A percentile compares a stretch with the other conserved stretches of the same genome.
Conservation (phyloP, 331 rosid genomes). For the Cydonia oblonga region DNA sequence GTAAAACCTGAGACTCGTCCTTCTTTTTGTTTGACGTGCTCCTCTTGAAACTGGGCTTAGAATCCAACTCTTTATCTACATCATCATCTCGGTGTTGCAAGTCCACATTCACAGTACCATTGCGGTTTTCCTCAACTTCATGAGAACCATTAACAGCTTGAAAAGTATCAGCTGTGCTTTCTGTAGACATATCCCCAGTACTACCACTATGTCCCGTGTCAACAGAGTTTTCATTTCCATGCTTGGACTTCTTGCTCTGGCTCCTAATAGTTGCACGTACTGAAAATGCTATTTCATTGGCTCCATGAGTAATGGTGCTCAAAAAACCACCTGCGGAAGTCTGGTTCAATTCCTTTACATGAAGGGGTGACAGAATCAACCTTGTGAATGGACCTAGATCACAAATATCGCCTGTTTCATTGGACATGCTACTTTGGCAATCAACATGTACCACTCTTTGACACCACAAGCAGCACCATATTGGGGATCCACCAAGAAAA, state of each 20-base stretch:
- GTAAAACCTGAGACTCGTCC: conserved; percentile 52
- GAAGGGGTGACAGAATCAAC: conserved; percentile 73
- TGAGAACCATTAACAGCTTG: conserved; percentile 47
- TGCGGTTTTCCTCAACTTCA: conserved; percentile 45
- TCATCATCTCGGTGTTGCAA: conserved; percentile 49
- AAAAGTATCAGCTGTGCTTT: conserved; percentile 51
- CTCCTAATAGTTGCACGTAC: conserved; percentile 84
- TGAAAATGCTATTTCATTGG: conserved; percentile 91
- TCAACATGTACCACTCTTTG: conserved; percentile 90
- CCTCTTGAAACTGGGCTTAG: conserved; percentile 37
- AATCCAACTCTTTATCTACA: conserved; percentile 36
- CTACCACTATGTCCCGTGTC: conserved; percentile 57
- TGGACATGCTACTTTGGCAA: conserved; percentile 71
- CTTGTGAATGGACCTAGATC: conserved; percentile 85
- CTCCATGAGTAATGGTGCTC: conserved; percentile 93
- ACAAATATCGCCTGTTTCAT: conserved; percentile 85
- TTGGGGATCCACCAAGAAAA: conserved; percentile 95
- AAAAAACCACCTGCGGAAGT: conserved; percentile 54
- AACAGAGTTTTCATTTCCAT: conserved; percentile 40
- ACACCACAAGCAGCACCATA: conserved; percentile 99
- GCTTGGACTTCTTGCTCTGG: conserved; percentile 77
- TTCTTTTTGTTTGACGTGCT: conserved; percentile 47
- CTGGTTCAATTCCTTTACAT: conserved; percentile 58
- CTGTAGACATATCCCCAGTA: conserved; percentile 50
- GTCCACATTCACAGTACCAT: conserved; percentile 36